Evolutionary conservation across 2,329 filamentous ascomycete genomes (phyloP).

Genomic region (Pseudogymnoascus sp.): DNA sequence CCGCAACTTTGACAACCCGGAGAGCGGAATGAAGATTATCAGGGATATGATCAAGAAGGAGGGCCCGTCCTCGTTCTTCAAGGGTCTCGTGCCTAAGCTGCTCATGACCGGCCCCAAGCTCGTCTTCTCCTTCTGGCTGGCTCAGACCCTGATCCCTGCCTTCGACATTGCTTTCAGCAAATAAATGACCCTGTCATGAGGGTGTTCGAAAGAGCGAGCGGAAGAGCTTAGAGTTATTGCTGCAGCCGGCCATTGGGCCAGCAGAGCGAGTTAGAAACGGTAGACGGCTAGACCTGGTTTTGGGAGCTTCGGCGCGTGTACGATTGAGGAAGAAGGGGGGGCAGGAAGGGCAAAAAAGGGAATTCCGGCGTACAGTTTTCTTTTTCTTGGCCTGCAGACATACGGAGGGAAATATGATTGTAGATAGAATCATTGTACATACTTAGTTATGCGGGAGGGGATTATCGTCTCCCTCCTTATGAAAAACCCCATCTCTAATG

Average conservation of each 20-base stretch:
- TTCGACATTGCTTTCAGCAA: conserved; percentile 54
- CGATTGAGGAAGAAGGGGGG: background rate
- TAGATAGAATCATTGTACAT: conserved; percentile 7
- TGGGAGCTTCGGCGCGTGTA: conserved; percentile 7
- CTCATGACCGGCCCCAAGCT: conserved; percentile 99
- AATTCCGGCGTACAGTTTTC: background rate
- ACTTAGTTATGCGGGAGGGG: conserved; percentile 7
- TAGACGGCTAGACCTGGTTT: conserved; percentile 9
- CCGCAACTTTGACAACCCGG: conserved; percentile 96
- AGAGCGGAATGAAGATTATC: conserved; percentile 86
- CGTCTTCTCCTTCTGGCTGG: conserved; percentile 99
- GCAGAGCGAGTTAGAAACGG: conserved; percentile 3
- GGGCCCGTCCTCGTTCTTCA: conserved; percentile 85
- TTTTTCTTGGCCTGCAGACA: conserved; percentile 2
- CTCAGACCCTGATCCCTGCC: conserved; percentile 92
- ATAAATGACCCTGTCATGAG: background rate
- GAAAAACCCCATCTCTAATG: conserved; percentile 6
- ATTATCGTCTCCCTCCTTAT: background rate
- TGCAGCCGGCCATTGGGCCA: background rate
- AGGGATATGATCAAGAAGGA: conserved; percentile 90
- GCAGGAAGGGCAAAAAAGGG: background rate
- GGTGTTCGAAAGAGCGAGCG: background rate
- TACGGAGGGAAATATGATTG: conserved; percentile 5
- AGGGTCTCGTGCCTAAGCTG: conserved; percentile 93
- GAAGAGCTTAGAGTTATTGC: background rate